Evolutionary conservation across 2,329 filamentous ascomycete genomes (phyloP).

Genomic region (Aureobasidium zeae): DNA sequence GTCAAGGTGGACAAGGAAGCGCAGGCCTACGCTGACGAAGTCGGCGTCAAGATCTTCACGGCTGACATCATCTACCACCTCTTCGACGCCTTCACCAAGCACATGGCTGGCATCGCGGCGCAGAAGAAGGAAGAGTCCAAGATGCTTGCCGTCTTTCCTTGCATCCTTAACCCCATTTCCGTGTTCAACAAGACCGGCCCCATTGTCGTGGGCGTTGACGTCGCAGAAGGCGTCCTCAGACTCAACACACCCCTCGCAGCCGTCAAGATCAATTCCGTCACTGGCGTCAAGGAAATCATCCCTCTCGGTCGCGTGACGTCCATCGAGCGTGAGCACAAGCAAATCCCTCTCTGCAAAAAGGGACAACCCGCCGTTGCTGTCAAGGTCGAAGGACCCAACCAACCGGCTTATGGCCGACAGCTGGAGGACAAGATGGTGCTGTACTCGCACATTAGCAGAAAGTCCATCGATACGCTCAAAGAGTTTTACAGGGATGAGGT

Average conservation of each 20-base stretch:
- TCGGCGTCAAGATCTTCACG: constrained; percentile 95
- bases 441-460: constrained; percentile 78
- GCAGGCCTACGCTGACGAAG: constrained; percentile 78
- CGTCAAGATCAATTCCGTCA: constrained; percentile 70
- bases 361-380: constrained; percentile 94
- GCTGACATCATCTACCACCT: constrained; percentile 99
- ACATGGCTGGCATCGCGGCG: constrained; percentile 79
- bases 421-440: constrained; percentile 83
- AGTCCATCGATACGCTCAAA: constrained; percentile 90
- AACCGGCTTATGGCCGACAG: constrained; percentile 90
- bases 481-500: constrained; percentile 88
- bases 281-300: constrained; percentile 74
- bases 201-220: constrained; percentile 92
- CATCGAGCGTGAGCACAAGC: constrained; percentile 97
- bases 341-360: constrained; percentile 84
- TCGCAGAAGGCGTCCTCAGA: constrained; percentile 77
- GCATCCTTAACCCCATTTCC: constrained; percentile 77
- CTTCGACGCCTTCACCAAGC: constrained; percentile 91
- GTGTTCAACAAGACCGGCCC: constrained; percentile 98
- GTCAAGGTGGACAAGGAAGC: constrained; percentile 99
- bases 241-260: constrained; percentile 84
- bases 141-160: constrained; percentile 92
- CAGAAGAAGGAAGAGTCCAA: constrained; percentile 96
- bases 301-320: constrained; percentile 86
- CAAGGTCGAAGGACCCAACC: constrained; percentile 91